Evolutionary conservation across 179 eudicot genomes (phyloP).

Genomic region (Corrigiola litoralis): DNA sequence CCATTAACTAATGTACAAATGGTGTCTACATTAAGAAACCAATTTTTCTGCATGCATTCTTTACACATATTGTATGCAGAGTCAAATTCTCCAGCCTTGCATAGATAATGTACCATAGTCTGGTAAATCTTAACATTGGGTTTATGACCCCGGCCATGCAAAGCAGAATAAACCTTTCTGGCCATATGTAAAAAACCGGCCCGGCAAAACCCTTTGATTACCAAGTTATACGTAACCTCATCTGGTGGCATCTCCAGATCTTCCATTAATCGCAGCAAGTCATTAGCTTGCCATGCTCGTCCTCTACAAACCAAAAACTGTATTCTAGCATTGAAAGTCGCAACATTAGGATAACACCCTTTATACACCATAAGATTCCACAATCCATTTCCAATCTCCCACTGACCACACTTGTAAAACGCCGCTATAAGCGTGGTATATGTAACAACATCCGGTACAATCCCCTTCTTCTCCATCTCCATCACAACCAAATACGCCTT

Average conservation of each 20-base stretch:
- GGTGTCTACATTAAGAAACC: slow-evolving; percentile 57
- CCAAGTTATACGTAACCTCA: slow-evolving; percentile 76
- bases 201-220: slow-evolving; percentile 70
- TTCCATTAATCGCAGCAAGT: slow-evolving; percentile 52
- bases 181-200: slow-evolving; percentile 76
- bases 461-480: slow-evolving; percentile 66
- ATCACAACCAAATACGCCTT: slow-evolving; percentile 54
- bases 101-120: slow-evolving; percentile 81
- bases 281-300: slow-evolving; percentile 75
- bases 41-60: slow-evolving; percentile 55
- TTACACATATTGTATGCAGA: slow-evolving; percentile 68
- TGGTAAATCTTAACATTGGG: slow-evolving; percentile 68
- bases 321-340: slow-evolving; percentile 79
- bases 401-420: slow-evolving; percentile 46
- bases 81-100: slow-evolving; percentile 52
- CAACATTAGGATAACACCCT: slow-evolving; percentile 70
- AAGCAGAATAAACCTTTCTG: slow-evolving; percentile 56
- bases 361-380: slow-evolving; percentile 80
- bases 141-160: slow-evolving; percentile 49
- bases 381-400: slow-evolving; percentile 69
- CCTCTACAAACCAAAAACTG: slow-evolving; percentile 64
- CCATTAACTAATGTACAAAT: slow-evolving; percentile 57
- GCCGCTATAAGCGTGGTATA: slow-evolving; percentile 82
- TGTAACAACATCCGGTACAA: slow-evolving; percentile 62
- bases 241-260: slow-evolving; percentile 46